phyloP scores from a whole-genome alignment of 768 basidiomycete species.

The Kwoniella newhampshirensis region DNA sequence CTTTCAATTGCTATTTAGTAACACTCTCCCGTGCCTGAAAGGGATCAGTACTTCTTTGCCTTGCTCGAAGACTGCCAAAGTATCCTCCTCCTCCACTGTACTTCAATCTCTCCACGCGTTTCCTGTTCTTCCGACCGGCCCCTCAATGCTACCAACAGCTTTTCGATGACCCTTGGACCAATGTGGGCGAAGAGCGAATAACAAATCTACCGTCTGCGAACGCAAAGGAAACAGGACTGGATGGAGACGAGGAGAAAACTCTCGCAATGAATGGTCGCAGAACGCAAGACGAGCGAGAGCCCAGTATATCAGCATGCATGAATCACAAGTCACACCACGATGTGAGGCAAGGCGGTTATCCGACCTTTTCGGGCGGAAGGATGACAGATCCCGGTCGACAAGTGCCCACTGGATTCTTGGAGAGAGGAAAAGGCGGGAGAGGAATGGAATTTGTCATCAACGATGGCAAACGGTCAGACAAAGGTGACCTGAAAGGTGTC shows the following conservation, averaged over 20 bases:
- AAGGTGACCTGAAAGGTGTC: too few species aligned
- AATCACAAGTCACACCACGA: constrained; percentile 11
- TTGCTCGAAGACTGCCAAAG: constrained; percentile 31
- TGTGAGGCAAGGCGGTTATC: constrained; percentile 41
- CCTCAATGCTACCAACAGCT: constrained; percentile 30
- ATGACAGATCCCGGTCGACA: constrained; percentile 31
- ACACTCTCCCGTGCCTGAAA: not conserved
- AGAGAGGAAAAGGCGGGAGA: constrained; percentile 20
- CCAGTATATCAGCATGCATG: not conserved
- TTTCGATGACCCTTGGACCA: not conserved
- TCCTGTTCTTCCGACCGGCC: constrained; percentile 22
- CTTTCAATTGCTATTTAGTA: not conserved
- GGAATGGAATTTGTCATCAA: constrained; percentile 23
- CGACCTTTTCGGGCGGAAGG: constrained; percentile 36
- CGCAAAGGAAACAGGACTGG: constrained; percentile 22
- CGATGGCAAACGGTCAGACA: constrained; percentile 5
- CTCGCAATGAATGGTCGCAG: constrained; percentile 3
- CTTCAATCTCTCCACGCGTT: constrained; percentile 29
- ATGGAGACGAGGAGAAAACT: constrained; percentile 4
- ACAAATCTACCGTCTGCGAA: constrained; percentile 18
- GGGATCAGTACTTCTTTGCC: constrained; percentile 19
- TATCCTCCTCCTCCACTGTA: constrained; percentile 31
- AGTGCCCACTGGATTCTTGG: constrained; percentile 34
- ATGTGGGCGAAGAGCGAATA: not conserved
- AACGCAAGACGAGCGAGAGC: too few species aligned